Percentiles rank a stretch among this genome's conserved stretches.
These are phyloP conservation scores for Ganoderma meredithae DNA, from an alignment of 1,284 basidiomycete species.

Conservation along the genomic window DNA sequence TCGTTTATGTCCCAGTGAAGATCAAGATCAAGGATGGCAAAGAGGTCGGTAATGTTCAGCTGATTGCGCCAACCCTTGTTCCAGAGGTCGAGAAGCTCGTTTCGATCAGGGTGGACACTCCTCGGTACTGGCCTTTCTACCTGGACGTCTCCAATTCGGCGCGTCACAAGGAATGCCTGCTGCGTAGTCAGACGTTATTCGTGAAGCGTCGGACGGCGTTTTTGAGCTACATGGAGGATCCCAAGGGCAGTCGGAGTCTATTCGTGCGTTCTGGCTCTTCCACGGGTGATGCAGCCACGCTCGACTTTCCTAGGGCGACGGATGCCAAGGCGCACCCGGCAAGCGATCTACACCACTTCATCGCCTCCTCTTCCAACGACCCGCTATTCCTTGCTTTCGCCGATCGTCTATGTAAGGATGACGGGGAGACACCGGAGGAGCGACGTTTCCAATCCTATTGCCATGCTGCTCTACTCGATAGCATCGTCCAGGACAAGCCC, in stretches of 20 bases:
- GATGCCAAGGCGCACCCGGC: conserved; percentile 71
- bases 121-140: conserved; percentile 93
- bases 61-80: conserved; percentile 92
- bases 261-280: conserved; percentile 83
- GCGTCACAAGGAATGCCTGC: conserved; percentile 72
- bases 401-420: conserved; percentile 72
- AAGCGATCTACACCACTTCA: conserved; percentile 81
- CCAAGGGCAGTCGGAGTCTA: conserved; percentile 89
- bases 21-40: conserved; percentile 76
- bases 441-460: conserved; percentile 75
- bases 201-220: conserved; percentile 95
- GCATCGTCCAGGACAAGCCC: conserved; percentile 89
- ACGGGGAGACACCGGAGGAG: conserved; percentile 62
- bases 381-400: conserved; percentile 79
- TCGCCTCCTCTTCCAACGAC: conserved; percentile 85
- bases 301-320: conserved; percentile 82
- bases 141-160: conserved; percentile 76
- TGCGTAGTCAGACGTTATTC: conserved; percentile 83
- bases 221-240: conserved; percentile 92
- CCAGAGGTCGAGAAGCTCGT: conserved; percentile 84
- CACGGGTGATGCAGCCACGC: conserved; percentile 75
- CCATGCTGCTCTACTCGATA: conserved; percentile 84
- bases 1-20: conserved; percentile 92
- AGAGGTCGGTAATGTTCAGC: conserved; percentile 67
- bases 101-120: conserved; percentile 88